Conservation (phyloP, 2,329 filamentous ascomycete species). For the Fusarium lateritium region DNA sequence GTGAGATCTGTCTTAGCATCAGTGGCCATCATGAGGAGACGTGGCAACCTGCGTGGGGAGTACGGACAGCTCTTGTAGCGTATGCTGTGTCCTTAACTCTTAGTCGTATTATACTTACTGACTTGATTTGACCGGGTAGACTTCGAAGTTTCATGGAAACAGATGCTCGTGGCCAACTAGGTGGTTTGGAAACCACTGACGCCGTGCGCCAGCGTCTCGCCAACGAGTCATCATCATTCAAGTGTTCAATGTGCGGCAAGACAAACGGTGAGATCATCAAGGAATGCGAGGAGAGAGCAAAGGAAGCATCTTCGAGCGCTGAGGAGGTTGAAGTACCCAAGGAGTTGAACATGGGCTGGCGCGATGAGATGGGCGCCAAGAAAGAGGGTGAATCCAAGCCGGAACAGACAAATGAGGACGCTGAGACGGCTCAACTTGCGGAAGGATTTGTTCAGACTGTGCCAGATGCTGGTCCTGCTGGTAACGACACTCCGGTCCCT, state of each 20-base stretch:
- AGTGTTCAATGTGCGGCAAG: conserved; percentile 78
- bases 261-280: conserved; percentile 81
- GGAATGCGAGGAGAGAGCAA: conserved; percentile 75
- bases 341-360: conserved; percentile 77
- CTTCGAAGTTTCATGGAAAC: conserved; percentile 95
- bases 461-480: conserved; percentile 15
- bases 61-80: conserved; percentile 86
- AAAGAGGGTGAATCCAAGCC: conserved; percentile 24
- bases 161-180: conserved; percentile 88
- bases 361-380: conserved; percentile 75
- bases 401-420: conserved; percentile 51
- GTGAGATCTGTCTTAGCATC: conserved; percentile 96
- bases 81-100: conserved; percentile 50
- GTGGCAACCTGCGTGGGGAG: conserved; percentile 98
- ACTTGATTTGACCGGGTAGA: conserved; percentile 44
- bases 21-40: conserved; percentile 97
- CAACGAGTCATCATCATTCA: conserved; percentile 74
- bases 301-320: conserved; percentile 51
- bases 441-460: conserved; percentile 72
- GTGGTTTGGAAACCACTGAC: conserved; percentile 84
- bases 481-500: conserved; percentile 7
- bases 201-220: conserved; percentile 79
- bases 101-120: background rate
- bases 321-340: conserved; percentile 65
- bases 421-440: conserved; percentile 65